These are phyloP conservation scores for Pisolithus tinctorius DNA, from an alignment of 768 basidiomycete genomes.

Conservation along the genomic window DNA sequence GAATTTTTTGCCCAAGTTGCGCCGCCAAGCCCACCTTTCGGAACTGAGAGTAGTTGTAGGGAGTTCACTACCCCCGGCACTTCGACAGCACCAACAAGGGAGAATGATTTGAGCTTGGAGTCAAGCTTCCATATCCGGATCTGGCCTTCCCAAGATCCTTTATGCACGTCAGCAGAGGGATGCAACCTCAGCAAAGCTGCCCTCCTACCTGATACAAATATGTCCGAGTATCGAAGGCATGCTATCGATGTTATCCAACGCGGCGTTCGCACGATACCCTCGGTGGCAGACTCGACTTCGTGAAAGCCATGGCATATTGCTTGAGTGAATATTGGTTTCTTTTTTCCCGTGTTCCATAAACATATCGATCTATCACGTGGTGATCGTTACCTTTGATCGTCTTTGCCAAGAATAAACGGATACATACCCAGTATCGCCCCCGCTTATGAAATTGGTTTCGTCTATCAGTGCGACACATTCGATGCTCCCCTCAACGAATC, in stretches of 20 bases:
- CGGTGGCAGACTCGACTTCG: slow-evolving; percentile 61
- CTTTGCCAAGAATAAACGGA: not conserved
- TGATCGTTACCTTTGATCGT: not conserved
- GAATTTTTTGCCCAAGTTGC: slow-evolving; percentile 33
- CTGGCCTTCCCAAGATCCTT: slow-evolving; percentile 91
- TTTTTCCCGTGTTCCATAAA: slow-evolving; percentile 87
- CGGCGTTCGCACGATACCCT: slow-evolving; percentile 68
- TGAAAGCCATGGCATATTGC: slow-evolving; percentile 84
- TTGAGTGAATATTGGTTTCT: slow-evolving; percentile 89
- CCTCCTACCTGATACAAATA: slow-evolving; percentile 78
- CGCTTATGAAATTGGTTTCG: slow-evolving; percentile 86
- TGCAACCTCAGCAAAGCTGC: not conserved
- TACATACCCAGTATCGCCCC: slow-evolving; percentile 92
- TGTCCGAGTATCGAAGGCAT: slow-evolving; percentile 79
- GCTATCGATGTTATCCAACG: slow-evolving; percentile 90
- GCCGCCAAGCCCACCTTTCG: slow-evolving; percentile 33
- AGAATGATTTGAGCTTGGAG: slow-evolving; percentile 68
- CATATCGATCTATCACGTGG: slow-evolving; percentile 57
- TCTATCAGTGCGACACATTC: slow-evolving; percentile 95
- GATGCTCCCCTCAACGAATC: slow-evolving; percentile 83
- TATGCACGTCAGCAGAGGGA: not conserved
- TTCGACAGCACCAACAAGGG: slow-evolving; percentile 53
- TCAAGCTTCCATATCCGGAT: slow-evolving; percentile 92
- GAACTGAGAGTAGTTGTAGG: slow-evolving; percentile 66
- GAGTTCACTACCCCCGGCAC: slow-evolving; percentile 85